phyloP scores from a whole-genome alignment of 2,329 filamentous ascomycete genomes.

The Dactylella cylindrospora region DNA sequence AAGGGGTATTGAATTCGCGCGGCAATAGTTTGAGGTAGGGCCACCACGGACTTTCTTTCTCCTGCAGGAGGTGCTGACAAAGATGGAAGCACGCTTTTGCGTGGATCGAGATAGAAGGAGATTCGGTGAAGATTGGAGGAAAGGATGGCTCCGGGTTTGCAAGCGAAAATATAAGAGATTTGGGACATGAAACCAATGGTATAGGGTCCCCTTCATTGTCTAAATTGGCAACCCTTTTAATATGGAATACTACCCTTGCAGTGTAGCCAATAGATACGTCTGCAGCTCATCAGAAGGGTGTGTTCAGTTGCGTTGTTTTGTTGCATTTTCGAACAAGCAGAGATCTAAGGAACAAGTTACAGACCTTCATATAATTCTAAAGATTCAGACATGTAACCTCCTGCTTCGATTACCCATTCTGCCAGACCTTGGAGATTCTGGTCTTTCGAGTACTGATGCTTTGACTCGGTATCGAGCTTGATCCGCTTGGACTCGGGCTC shows the following conservation, averaged over 20 bases:
- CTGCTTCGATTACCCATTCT: slow-evolving; percentile 29
- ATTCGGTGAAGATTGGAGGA: slow-evolving; percentile 8
- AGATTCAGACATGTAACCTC: slow-evolving; percentile 15
- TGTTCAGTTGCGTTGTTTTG: slow-evolving; percentile 10
- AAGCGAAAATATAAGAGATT: slow-evolving; percentile 28
- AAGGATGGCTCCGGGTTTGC: slow-evolving; percentile 19
- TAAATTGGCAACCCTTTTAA: background rate
- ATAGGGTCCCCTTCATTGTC: background rate
- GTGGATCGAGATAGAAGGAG: slow-evolving; percentile 21
- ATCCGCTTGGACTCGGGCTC: slow-evolving; percentile 18
- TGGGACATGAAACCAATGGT: slow-evolving; percentile 24
- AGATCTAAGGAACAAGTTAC: background rate
- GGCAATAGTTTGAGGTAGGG: slow-evolving; percentile 48
- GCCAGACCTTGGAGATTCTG: slow-evolving; percentile 18
- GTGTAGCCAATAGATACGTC: slow-evolving; percentile 22
- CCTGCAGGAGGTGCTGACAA: slow-evolving; percentile 26
- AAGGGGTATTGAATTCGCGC: slow-evolving; percentile 46
- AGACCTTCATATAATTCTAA: slow-evolving; percentile 32
- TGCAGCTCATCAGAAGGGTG: background rate
- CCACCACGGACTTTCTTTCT: slow-evolving; percentile 34
- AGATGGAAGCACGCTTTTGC: slow-evolving; percentile 38
- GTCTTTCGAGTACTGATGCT: slow-evolving; percentile 17
- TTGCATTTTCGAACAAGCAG: background rate
- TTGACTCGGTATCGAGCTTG: slow-evolving; percentile 1
- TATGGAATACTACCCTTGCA: slow-evolving; percentile 5